phyloP scores from a whole-genome alignment of 2,329 filamentous ascomycete species.

The Alternaria sp. region DNA sequence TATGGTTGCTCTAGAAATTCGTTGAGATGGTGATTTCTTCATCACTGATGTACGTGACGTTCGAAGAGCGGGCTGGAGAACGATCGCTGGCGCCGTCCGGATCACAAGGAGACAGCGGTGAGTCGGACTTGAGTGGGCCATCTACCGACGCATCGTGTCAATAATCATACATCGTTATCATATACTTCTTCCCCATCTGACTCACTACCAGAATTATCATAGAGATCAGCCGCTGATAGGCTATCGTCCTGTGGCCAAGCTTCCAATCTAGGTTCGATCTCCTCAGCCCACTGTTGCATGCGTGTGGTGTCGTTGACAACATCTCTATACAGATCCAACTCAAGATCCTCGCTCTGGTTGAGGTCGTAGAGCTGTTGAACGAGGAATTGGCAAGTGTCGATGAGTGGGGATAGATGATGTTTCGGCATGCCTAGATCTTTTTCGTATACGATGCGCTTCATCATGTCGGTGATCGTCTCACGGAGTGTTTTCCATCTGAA shows the following conservation, averaged over 20 bases:
- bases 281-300: constrained; percentile 31
- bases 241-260: constrained; percentile 41
- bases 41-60: background rate
- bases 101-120: background rate
- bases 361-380: constrained; percentile 32
- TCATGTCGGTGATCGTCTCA: constrained; percentile 28
- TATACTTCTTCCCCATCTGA: constrained; percentile 44
- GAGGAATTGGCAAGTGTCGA: constrained; percentile 31
- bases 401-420: constrained; percentile 37
- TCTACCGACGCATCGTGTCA: background rate
- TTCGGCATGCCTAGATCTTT: constrained; percentile 33
- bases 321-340: constrained; percentile 30
- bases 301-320: constrained; percentile 32
- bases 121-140: background rate
- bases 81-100: background rate
- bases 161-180: constrained; percentile 25
- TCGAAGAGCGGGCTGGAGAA: background rate
- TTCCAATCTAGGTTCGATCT: constrained; percentile 35
- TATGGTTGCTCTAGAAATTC: background rate
- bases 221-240: constrained; percentile 42
- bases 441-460: constrained; percentile 35
- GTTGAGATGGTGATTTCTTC: background rate
- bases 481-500: constrained; percentile 36
- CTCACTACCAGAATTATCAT: constrained; percentile 50
- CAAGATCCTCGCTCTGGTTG: constrained; percentile 30